Evolutionary conservation across 2,329 filamentous ascomycete genomes (phyloP).

Genomic region (Cladosporium velox): DNA sequence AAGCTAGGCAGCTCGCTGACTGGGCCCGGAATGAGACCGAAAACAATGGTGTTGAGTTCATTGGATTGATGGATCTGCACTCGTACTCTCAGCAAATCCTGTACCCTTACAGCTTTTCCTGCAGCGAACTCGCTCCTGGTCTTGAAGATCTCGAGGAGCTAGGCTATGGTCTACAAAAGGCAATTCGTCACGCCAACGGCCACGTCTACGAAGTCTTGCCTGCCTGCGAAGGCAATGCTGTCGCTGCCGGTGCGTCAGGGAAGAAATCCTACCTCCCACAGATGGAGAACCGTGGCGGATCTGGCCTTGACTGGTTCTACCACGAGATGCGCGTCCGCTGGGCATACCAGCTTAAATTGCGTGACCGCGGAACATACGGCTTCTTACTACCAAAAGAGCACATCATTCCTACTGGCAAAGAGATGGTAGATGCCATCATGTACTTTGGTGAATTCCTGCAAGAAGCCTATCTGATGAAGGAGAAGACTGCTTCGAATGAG

Average conservation of each 20-base stretch:
- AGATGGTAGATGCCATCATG: slow-evolving; percentile 79
- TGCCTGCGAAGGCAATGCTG: slow-evolving; percentile 76
- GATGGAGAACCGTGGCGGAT: slow-evolving; percentile 77
- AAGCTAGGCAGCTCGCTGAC: slow-evolving; percentile 71
- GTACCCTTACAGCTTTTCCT: slow-evolving; percentile 89
- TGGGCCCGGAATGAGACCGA: slow-evolving; percentile 82
- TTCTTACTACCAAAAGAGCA: slow-evolving; percentile 85
- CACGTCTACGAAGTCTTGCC: slow-evolving; percentile 64
- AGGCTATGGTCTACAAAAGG: slow-evolving; percentile 82
- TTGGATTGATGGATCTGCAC: slow-evolving; percentile 88
- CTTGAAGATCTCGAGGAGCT: slow-evolving; percentile 91
- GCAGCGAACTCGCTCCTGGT: slow-evolving; percentile 74
- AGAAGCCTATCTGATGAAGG: slow-evolving; percentile 37
- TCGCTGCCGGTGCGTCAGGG: slow-evolving; percentile 44
- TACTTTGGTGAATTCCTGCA: slow-evolving; percentile 81
- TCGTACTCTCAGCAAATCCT: slow-evolving; percentile 94
- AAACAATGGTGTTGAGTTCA: slow-evolving; percentile 70
- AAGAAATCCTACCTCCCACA: slow-evolving; percentile 47
- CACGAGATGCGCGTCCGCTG: slow-evolving; percentile 79
- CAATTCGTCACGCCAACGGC: slow-evolving; percentile 78
- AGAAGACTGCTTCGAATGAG: slow-evolving; percentile 20
- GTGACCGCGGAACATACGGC: slow-evolving; percentile 91
- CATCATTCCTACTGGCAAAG: slow-evolving; percentile 86
- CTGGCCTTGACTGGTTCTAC: slow-evolving; percentile 93
- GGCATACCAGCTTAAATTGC: slow-evolving; percentile 90